These are phyloP conservation scores for Candida mattraensis DNA, from an alignment of 805 yeast genomes.

Conservation along the genomic window DNA sequence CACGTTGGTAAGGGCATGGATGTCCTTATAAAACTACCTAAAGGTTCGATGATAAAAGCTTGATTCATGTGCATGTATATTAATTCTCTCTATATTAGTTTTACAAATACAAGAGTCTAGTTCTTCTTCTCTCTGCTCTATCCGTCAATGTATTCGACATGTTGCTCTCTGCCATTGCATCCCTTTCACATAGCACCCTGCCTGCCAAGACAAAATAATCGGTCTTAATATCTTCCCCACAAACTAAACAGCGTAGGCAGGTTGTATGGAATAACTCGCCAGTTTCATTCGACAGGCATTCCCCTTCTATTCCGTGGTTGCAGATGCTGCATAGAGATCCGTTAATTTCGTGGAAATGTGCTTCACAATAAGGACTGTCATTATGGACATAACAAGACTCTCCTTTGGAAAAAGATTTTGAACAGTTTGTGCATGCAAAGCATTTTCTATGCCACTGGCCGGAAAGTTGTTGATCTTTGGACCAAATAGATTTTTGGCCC, in stretches of 20 bases:
- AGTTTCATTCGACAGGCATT: slow-evolving; percentile 77
- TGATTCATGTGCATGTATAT: slow-evolving; percentile 1
- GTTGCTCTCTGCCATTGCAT: slow-evolving; percentile 27
- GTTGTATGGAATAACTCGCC: slow-evolving; percentile 70
- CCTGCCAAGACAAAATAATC: slow-evolving; percentile 58
- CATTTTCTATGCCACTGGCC: slow-evolving; percentile 96
- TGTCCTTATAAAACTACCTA: slow-evolving; percentile 26
- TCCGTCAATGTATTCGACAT: slow-evolving; percentile 17
- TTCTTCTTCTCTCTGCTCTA: slow-evolving; percentile 31
- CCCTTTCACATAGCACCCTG: slow-evolving; percentile 50
- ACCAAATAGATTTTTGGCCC: slow-evolving; percentile 63
- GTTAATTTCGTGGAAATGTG: slow-evolving; percentile 74
- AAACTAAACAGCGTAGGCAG: slow-evolving; percentile 70
- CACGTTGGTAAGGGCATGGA: slow-evolving; percentile 26
- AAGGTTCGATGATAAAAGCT: background rate
- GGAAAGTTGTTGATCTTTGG: slow-evolving; percentile 78
- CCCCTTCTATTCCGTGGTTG: slow-evolving; percentile 79
- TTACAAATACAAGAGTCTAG: slow-evolving; percentile 30
- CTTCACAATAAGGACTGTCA: slow-evolving; percentile 80
- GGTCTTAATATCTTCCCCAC: slow-evolving; percentile 47
- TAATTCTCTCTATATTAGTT: background rate
- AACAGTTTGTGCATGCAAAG: slow-evolving; percentile 73
- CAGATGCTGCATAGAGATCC: slow-evolving; percentile 75
- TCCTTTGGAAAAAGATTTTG: slow-evolving; percentile 52
- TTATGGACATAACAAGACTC: slow-evolving; percentile 72